Conservation (phyloP, 441 rosid species). For the Eruca vesicaria region DNA sequence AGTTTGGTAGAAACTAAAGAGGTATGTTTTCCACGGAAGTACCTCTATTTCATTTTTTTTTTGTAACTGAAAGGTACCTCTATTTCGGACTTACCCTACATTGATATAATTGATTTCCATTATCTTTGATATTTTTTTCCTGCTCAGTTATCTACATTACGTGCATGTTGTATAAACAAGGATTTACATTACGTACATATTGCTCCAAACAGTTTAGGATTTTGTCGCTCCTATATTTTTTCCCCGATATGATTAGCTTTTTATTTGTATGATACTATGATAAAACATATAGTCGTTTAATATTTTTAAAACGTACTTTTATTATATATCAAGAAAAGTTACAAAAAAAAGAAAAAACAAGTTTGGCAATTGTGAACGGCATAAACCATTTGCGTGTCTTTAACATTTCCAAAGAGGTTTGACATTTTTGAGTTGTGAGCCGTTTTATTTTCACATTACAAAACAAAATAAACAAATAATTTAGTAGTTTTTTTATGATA, state of each 20-base stretch:
- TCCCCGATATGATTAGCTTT: too few relatives aligned
- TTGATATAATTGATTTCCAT: background rate
- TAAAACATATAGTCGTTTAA: too few relatives aligned
- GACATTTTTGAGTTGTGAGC: constrained; percentile 30
- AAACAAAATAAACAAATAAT: background rate
- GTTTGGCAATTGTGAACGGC: constrained; percentile 8
- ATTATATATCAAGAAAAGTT: too few relatives aligned
- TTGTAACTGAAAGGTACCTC: too few relatives aligned
- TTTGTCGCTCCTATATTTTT: background rate
- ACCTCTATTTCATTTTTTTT: too few relatives aligned
- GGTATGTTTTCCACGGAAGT: background rate
- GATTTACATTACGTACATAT: background rate
- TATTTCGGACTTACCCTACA: constrained; percentile 1
- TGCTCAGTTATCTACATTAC: background rate
- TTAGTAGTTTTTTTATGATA: too few relatives aligned
- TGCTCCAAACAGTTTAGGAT: background rate
- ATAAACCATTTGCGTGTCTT: constrained; percentile 5
- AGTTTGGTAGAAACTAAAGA: constrained; percentile 10
- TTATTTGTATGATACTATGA: too few relatives aligned
- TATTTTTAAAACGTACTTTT: too few relatives aligned
- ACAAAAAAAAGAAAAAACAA: background rate
- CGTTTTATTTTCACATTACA: constrained; percentile 18
- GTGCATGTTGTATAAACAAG: constrained; percentile 1
- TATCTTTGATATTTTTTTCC: background rate
- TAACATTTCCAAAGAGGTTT: constrained; percentile 11